Evolutionary conservation across 2,329 filamentous ascomycete genomes (phyloP).

Genomic region (Colletotrichum agaves): DNA sequence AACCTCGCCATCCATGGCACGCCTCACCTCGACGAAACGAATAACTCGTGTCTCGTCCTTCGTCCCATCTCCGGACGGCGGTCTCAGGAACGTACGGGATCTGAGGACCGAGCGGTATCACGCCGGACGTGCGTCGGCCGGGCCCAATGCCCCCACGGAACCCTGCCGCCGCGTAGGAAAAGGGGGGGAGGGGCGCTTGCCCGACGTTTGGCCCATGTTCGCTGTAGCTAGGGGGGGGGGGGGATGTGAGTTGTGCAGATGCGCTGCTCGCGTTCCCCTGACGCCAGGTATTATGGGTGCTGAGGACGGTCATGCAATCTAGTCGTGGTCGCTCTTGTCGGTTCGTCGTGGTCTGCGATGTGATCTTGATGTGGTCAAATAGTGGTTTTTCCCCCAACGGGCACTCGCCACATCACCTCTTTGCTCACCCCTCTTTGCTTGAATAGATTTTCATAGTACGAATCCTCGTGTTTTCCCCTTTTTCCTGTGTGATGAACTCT

Average conservation of each 20-base stretch:
- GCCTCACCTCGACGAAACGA: constrained; percentile 28
- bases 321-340: constrained; percentile 15
- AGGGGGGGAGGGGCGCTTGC: constrained; percentile 4
- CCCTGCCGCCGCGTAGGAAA: constrained; percentile 30
- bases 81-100: constrained; percentile 37
- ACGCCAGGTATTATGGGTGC: background rate
- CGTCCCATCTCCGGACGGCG: constrained; percentile 32
- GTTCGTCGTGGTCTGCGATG: background rate
- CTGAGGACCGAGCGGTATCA: constrained; percentile 29
- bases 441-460: constrained; percentile 1
- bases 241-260: background rate
- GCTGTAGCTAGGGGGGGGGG: constrained; percentile 20
- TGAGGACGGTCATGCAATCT: constrained; percentile 10
- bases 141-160: constrained; percentile 31
- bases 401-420: constrained; percentile 35
- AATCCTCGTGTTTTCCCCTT: no score
- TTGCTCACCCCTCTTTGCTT: background rate
- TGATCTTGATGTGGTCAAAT: background rate
- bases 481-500: background rate
- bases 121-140: constrained; percentile 20
- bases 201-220: constrained; percentile 17
- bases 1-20: constrained; percentile 36
- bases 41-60: constrained; percentile 2
- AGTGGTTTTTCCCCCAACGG: constrained; percentile 23
- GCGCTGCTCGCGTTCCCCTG: constrained; percentile 2